Base-by-base conservation (phyloP, 257 asterid species). In the Voacanga thouarsii region DNA sequence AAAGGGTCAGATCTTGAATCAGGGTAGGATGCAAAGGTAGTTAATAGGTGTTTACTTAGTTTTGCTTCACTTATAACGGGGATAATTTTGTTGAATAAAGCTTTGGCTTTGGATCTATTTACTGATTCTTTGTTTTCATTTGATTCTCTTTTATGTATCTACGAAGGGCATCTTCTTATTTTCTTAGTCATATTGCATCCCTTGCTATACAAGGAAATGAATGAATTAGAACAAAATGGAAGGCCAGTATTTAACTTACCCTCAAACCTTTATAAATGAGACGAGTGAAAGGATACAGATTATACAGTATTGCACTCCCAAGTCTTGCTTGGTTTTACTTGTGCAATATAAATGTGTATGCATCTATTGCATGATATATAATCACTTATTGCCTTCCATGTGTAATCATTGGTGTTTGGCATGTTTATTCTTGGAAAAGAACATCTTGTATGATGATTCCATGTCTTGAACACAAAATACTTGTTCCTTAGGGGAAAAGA, bases 401-500 rank as follows among this genome's bases (percentile, higher is more conserved):
- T 24, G 5, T 60, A 71, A 12, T 49, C 37, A 5, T 73, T 73
- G 57, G 21, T 12, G 68, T 61, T 28, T 12, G 43, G 69, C 23
- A 28, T 64, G 69, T 6, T 15, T 49, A 78, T 15, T 33, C 56
- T 71, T 53, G 60, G 59, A 15, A 55, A 23, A 12, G 69, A 30
- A 64, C 18, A 45, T 21, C 69, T 77, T 18, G 60, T 5, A 74
- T 23, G 30, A 71, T 44, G 26, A 26, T 11, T 68, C 21, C 30
- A 19, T 12, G 18, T 11, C 39, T 41, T 68, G 73, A 68, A 7
- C 16, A 44, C 24, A 6, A 21, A 41, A 41, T 39, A 3, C 41
- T n/a, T 56, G 59, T 55, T 12, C 75, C 57, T 68, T 87, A 95
- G 99, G 85, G 96, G 77, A 66, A 88, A 89, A 76, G 89, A 77